A percentile compares a stretch with the other conserved stretches of the same genome.
These are phyloP conservation scores for Catenaria anguillulae DNA, from an alignment of 371 early-diverging fungal genomes.

Conservation along the genomic window DNA sequence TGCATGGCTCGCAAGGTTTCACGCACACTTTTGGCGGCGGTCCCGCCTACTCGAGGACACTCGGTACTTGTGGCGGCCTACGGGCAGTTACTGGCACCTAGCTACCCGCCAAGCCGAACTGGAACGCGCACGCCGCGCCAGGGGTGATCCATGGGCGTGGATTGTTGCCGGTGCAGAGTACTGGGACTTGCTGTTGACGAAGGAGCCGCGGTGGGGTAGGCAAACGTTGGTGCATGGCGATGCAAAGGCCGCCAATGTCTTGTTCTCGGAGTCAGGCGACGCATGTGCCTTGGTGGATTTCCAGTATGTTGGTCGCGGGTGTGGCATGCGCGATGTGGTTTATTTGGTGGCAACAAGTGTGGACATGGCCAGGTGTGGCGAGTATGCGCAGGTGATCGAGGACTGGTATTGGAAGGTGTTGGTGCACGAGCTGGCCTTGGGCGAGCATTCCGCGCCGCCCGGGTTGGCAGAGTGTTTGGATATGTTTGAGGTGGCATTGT, in stretches of 20 bases:
- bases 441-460: too few relatives aligned
- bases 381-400: not conserved
- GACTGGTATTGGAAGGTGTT: not conserved
- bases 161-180: not conserved
- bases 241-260: not conserved
- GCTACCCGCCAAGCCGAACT: not conserved
- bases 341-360: not conserved
- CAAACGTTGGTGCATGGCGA: conserved; percentile 4
- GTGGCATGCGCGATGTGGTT: not conserved
- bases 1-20: not conserved
- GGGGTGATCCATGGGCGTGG: not conserved
- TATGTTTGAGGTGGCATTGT: not conserved
- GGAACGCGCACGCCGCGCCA: not conserved
- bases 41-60: too few relatives aligned
- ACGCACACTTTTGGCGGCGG: not conserved
- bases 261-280: not conserved
- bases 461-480: too few relatives aligned
- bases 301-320: conserved; percentile 1
- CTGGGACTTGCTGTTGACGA: not conserved
- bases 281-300: not conserved
- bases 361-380: not conserved
- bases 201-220: not conserved
- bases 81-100: not conserved
- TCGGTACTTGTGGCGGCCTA: not conserved
- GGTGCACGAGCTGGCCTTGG: not conserved